A percentile compares a stretch with the other conserved stretches of the same genome.
phyloP scores from a whole-genome alignment of 2,329 filamentous ascomycete genomes.

The Hypoxylon sp. region DNA sequence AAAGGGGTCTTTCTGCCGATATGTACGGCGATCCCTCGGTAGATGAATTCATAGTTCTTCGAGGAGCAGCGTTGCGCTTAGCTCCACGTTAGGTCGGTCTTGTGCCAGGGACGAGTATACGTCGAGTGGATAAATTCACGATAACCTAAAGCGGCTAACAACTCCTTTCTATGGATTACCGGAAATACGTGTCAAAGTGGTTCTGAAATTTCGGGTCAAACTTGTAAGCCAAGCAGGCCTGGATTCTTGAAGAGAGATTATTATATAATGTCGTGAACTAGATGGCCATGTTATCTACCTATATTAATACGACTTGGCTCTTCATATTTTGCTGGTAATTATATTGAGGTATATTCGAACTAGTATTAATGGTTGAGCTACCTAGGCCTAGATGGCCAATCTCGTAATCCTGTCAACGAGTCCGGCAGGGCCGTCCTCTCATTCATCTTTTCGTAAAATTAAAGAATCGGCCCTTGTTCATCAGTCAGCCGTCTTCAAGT shows the following conservation, averaged over 20 bases:
- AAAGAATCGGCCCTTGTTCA: neutral
- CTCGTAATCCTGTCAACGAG: too few species aligned
- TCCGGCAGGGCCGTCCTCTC: neutral
- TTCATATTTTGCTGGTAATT: neutral
- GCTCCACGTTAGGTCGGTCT: too few species aligned
- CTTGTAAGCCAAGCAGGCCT: neutral
- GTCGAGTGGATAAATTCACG: too few species aligned
- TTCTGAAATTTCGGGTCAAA: too few species aligned
- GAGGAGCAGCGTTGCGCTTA: too few species aligned
- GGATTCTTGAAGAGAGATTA: neutral
- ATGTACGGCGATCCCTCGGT: too few species aligned
- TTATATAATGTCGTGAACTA: neutral
- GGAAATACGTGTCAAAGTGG: too few species aligned
- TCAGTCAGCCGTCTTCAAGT: constrained; percentile 1
- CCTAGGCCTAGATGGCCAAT: too few species aligned
- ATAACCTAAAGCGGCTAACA: too few species aligned
- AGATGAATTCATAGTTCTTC: too few species aligned
- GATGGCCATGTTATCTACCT: neutral
- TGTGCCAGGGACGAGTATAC: neutral
- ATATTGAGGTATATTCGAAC: neutral
- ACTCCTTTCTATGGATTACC: too few species aligned
- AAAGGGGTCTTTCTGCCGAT: too few species aligned
- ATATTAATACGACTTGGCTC: neutral
- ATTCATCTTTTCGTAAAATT: neutral
- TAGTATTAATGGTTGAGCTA: neutral